These are phyloP conservation scores for Eutypa lata DNA, from an alignment of 2,329 filamentous ascomycete genomes.

Conservation along the genomic window DNA sequence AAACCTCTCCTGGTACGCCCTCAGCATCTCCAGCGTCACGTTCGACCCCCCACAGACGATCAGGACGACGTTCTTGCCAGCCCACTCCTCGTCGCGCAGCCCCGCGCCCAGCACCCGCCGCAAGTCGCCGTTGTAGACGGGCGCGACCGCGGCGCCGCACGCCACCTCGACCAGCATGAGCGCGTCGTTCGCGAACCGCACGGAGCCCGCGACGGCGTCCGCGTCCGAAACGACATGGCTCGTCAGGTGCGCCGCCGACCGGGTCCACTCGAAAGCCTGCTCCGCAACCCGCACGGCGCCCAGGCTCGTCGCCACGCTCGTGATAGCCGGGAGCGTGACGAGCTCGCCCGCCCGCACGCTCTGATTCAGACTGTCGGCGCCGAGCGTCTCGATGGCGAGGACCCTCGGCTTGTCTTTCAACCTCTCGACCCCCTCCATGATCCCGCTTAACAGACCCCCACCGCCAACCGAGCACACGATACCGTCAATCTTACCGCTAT, in stretches of 20 bases:
- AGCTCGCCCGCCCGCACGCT: slow-evolving; percentile 55
- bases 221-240: slow-evolving; percentile 67
- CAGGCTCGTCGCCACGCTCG: slow-evolving; percentile 70
- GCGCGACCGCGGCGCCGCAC: slow-evolving; percentile 76
- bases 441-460: slow-evolving; percentile 73
- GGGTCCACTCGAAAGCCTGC: slow-evolving; percentile 63
- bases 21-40: slow-evolving; percentile 60
- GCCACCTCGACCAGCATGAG: slow-evolving; percentile 77
- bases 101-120: slow-evolving; percentile 55
- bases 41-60: slow-evolving; percentile 80
- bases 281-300: slow-evolving; percentile 70
- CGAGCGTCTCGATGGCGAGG: slow-evolving; percentile 72
- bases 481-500: slow-evolving; percentile 50
- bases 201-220: slow-evolving; percentile 75
- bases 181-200: slow-evolving; percentile 78
- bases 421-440: slow-evolving; percentile 65
- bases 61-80: slow-evolving; percentile 71
- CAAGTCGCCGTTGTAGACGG: slow-evolving; percentile 62
- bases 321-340: slow-evolving; percentile 67
- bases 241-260: slow-evolving; percentile 40
- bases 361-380: slow-evolving; percentile 67
- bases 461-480: slow-evolving; percentile 79
- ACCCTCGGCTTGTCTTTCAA: slow-evolving; percentile 45
- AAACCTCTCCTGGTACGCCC: slow-evolving; percentile 52
- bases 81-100: slow-evolving; percentile 54